phyloP scores from a whole-genome alignment of 805 yeast species.

The Candida qinlingensis region DNA sequence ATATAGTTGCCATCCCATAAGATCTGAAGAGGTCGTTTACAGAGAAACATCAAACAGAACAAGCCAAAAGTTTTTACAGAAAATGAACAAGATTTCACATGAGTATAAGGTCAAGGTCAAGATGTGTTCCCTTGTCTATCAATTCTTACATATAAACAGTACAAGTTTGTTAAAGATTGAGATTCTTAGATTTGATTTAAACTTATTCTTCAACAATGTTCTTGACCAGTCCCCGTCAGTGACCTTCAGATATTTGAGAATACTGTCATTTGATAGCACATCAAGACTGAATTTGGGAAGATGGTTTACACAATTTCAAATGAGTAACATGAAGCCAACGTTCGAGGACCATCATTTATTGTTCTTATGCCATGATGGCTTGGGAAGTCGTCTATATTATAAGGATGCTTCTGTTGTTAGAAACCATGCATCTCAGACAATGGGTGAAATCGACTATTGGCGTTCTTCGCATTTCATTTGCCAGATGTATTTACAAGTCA shows the following conservation, averaged over 20 bases:
- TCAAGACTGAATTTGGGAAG: slow-evolving; percentile 13
- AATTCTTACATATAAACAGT: slow-evolving; percentile 4
- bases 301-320: slow-evolving; percentile 21
- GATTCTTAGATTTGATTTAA: slow-evolving; percentile 16
- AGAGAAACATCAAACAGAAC: not conserved
- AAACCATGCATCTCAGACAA: not conserved
- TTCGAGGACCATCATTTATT: slow-evolving; percentile 9
- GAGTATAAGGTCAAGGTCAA: not conserved
- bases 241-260: slow-evolving; percentile 17
- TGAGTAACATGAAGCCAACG: slow-evolving; percentile 7
- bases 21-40: slow-evolving; percentile 6
- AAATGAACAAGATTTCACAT: not conserved
- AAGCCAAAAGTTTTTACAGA: not conserved
- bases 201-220: slow-evolving; percentile 11
- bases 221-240: not conserved
- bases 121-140: slow-evolving; percentile 6
- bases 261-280: slow-evolving; percentile 24
- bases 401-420: slow-evolving; percentile 1
- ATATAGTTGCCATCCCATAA: not conserved
- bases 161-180: slow-evolving; percentile 14
- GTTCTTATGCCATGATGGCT: slow-evolving; percentile 17
- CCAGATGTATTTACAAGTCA: slow-evolving; percentile 1
- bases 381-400: slow-evolving; percentile 13
- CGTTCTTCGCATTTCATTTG: slow-evolving; percentile 1
- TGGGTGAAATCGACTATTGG: slow-evolving; percentile 11